phyloP scores from a whole-genome alignment of 768 basidiomycete species.

The Amanita exitialis region DNA sequence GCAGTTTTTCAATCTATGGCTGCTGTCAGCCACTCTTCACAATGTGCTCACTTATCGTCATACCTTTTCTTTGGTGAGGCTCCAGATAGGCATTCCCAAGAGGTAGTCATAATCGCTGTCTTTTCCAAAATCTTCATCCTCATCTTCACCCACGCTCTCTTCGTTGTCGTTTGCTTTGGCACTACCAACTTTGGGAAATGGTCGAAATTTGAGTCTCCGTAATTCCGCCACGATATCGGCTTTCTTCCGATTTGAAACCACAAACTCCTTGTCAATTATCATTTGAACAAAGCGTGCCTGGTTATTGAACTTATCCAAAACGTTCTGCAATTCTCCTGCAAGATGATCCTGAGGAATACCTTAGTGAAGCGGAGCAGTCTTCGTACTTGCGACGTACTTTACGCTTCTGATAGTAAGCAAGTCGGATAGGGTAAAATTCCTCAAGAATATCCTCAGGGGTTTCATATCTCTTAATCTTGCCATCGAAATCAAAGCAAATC shows the following conservation, averaged over 20 bases:
- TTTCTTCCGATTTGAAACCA: slow-evolving; percentile 84
- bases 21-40: not conserved
- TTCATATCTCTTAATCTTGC: slow-evolving; percentile 91
- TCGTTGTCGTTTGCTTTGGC: slow-evolving; percentile 1
- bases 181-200: slow-evolving; percentile 79
- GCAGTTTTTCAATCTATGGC: slow-evolving; percentile 72
- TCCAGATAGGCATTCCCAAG: slow-evolving; percentile 91
- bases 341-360: slow-evolving; percentile 56
- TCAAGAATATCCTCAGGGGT: slow-evolving; percentile 86
- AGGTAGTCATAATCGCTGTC: slow-evolving; percentile 79
- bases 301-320: slow-evolving; percentile 81
- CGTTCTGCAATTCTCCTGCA: slow-evolving; percentile 69
- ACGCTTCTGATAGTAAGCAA: slow-evolving; percentile 91
- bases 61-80: slow-evolving; percentile 89
- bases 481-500: slow-evolving; percentile 96
- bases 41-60: slow-evolving; percentile 2
- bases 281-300: slow-evolving; percentile 96
- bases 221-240: slow-evolving; percentile 77
- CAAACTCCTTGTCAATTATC: slow-evolving; percentile 80
- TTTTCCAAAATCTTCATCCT: slow-evolving; percentile 31
- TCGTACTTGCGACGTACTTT: slow-evolving; percentile 45
- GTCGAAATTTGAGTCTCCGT: slow-evolving; percentile 75
- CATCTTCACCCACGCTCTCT: slow-evolving; percentile 40
- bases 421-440: slow-evolving; percentile 83
- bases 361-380: slow-evolving; percentile 7